Evolutionary conservation across 2,329 filamentous ascomycete species (phyloP).

Genomic region (Cordyceps militaris): DNA sequence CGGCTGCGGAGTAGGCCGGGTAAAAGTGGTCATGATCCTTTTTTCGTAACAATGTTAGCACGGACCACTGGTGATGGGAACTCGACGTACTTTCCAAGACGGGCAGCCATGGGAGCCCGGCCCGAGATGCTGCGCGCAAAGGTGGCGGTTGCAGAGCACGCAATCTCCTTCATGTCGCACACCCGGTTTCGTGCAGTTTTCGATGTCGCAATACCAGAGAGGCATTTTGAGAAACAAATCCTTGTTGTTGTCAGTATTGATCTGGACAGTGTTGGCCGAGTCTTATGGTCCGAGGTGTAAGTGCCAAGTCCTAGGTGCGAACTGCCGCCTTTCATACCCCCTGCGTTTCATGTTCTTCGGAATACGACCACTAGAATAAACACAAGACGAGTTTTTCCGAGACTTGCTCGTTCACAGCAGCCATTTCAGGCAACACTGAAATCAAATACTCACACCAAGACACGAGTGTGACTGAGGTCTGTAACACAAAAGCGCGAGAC

Average conservation of each 20-base stretch:
- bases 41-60: background rate
- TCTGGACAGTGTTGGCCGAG: background rate
- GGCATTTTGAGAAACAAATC: slow-evolving; percentile 16
- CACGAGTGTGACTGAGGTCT: background rate
- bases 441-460: background rate
- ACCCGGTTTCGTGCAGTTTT: slow-evolving; percentile 23
- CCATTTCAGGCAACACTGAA: background rate
- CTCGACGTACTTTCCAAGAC: slow-evolving; percentile 29
- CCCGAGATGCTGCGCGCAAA: slow-evolving; percentile 29
- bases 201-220: slow-evolving; percentile 29
- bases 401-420: background rate
- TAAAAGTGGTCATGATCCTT: slow-evolving; percentile 31
- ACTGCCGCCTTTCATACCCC: background rate
- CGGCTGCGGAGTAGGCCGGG: slow-evolving; percentile 25
- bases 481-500: background rate
- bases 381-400: background rate
- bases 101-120: slow-evolving; percentile 28
- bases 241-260: background rate
- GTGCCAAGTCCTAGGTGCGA: background rate
- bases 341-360: background rate
- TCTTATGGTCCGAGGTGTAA: background rate
- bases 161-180: slow-evolving; percentile 31
- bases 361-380: background rate
- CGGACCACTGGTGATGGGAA: background rate
- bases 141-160: slow-evolving; percentile 31